phyloP scores from a whole-genome alignment of 352 stramenopile species.

The Phytophthora multivora region DNA sequence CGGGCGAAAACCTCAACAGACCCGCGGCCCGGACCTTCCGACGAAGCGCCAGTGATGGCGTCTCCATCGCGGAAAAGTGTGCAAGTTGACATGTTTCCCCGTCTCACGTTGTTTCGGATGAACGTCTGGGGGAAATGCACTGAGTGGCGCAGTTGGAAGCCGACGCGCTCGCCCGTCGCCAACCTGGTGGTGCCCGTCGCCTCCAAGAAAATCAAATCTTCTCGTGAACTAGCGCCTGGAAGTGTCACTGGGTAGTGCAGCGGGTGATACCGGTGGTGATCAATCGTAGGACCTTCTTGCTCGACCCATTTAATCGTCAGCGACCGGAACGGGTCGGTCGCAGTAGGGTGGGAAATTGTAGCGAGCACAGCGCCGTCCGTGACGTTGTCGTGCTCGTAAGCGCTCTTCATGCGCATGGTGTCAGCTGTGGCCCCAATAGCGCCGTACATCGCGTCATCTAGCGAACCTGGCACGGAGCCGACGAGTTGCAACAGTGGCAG shows the following conservation, averaged over 20 bases:
- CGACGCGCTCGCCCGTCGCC: slow-evolving; percentile 54
- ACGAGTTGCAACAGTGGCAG: slow-evolving; percentile 48
- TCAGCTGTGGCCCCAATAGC: slow-evolving; percentile 41
- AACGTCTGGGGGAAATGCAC: slow-evolving; percentile 60
- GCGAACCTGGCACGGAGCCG: slow-evolving; percentile 50
- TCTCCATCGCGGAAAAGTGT: slow-evolving; percentile 55
- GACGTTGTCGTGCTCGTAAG: slow-evolving; percentile 53
- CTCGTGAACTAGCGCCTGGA: slow-evolving; percentile 37
- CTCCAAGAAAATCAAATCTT: slow-evolving; percentile 69
- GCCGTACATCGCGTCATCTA: slow-evolving; percentile 73
- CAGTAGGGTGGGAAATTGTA: slow-evolving; percentile 47
- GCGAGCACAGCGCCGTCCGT: slow-evolving; percentile 54
- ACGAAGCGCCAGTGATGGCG: slow-evolving; percentile 22
- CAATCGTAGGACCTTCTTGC: slow-evolving; percentile 31
- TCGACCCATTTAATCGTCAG: slow-evolving; percentile 71
- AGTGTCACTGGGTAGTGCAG: slow-evolving; percentile 46
- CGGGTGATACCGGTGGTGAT: slow-evolving; percentile 41
- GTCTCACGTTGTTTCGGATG: slow-evolving; percentile 34
- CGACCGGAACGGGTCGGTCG: slow-evolving; percentile 50
- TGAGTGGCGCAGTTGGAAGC: slow-evolving; percentile 69
- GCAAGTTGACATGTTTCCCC: slow-evolving; percentile 59
- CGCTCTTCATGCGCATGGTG: slow-evolving; percentile 51
- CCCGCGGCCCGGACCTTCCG: slow-evolving; percentile 23
- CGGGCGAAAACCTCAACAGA: slow-evolving; percentile 38
- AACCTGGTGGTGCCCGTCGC: slow-evolving; percentile 51